phyloP scores from a whole-genome alignment of 768 basidiomycete genomes.

The Suillus clintonianus region DNA sequence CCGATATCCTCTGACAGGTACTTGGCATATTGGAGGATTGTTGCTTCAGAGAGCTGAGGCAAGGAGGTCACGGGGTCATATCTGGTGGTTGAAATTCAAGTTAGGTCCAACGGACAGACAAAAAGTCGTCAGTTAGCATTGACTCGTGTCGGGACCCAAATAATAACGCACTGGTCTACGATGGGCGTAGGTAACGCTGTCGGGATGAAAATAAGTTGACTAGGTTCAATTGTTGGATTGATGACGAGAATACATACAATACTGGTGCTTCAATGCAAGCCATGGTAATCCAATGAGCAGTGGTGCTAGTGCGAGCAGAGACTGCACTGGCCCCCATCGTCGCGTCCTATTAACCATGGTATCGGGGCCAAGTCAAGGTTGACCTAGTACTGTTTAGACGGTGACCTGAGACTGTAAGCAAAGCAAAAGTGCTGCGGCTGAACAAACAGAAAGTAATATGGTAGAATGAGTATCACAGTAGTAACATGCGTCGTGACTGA shows the following conservation, averaged over 20 bases:
- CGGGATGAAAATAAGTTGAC: not conserved
- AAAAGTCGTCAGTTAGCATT: not conserved
- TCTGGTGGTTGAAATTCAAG: conserved; percentile 13
- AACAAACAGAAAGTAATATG: not conserved
- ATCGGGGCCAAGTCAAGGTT: not conserved
- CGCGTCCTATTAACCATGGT: not conserved
- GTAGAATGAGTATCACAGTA: not conserved
- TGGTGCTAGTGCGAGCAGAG: conserved; percentile 55
- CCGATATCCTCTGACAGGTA: conserved; percentile 85
- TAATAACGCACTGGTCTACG: conserved; percentile 47
- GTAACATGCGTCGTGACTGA: not conserved
- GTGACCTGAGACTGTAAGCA: not conserved
- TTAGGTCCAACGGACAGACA: not conserved
- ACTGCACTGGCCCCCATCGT: conserved; percentile 61
- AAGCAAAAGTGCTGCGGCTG: not conserved
- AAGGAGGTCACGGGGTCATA: conserved; percentile 54
- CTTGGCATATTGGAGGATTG: conserved; percentile 63
- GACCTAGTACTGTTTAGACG: not conserved
- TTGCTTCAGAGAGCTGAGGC: conserved; percentile 72
- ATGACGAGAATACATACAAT: conserved; percentile 36
- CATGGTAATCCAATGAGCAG: conserved; percentile 53
- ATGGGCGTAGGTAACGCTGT: conserved; percentile 62
- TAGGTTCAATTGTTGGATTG: not conserved
- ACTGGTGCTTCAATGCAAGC: conserved; percentile 50
- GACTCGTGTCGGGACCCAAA: not conserved